Percentiles rank a stretch among this genome's conserved stretches.
Evolutionary conservation across 768 basidiomycete genomes (phyloP).

Genomic region (Sporobolomyces roseus): DNA sequence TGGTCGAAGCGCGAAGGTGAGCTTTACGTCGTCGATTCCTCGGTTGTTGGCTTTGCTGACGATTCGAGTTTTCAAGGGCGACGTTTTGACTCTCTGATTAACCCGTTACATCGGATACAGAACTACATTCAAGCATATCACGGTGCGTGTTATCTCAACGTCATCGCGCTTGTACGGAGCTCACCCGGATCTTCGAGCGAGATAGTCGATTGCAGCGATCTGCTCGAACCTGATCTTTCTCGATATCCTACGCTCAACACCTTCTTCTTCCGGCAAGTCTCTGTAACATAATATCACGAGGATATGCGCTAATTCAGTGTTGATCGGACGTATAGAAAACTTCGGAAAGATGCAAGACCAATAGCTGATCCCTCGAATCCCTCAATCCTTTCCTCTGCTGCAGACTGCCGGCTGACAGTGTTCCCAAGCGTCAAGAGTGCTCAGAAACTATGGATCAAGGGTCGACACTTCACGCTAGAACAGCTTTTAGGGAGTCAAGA

Average conservation of each 20-base stretch:
- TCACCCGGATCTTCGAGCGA: too few relatives aligned
- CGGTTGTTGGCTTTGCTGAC: too few relatives aligned
- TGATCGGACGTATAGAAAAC: neutral
- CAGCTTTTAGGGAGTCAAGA: constrained; percentile 56
- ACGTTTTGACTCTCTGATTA: constrained; percentile 23
- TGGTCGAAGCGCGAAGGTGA: constrained; percentile 17
- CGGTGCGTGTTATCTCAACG: too few relatives aligned
- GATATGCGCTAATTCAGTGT: too few relatives aligned
- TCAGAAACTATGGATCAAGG: constrained; percentile 63
- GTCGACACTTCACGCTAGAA: constrained; percentile 64
- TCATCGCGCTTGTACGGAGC: too few relatives aligned
- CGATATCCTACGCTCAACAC: constrained; percentile 70
- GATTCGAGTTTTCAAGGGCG: neutral
- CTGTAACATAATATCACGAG: neutral
- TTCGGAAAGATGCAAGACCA: constrained; percentile 59
- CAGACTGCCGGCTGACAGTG: constrained; percentile 71
- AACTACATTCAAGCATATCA: constrained; percentile 49
- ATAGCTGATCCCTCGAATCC: constrained; percentile 59
- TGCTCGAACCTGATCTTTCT: constrained; percentile 61
- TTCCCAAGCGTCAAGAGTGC: constrained; percentile 61
- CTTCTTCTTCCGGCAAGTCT: constrained; percentile 60
- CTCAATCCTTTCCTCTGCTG: constrained; percentile 59
- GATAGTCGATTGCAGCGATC: constrained; percentile 58
- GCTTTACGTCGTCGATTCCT: neutral
- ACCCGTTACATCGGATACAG: constrained; percentile 47